A percentile compares a stretch with the other conserved stretches of the same genome.
These are phyloP conservation scores for Leccinum huronense DNA, from an alignment of 1,284 basidiomycete genomes.

Conservation along the genomic window DNA sequence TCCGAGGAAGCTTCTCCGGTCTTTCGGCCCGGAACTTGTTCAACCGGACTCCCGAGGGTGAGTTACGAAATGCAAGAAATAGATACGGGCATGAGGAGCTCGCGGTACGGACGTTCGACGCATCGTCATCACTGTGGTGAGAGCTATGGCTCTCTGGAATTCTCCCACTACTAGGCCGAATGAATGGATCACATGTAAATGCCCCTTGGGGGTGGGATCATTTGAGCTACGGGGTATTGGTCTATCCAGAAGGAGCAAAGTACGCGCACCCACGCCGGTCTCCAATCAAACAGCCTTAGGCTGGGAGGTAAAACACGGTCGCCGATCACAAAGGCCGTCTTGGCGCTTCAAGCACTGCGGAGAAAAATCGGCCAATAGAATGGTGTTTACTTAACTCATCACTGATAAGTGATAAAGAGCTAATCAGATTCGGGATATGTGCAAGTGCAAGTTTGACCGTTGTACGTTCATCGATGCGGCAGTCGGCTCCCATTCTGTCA, in stretches of 20 bases:
- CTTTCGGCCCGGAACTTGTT: neutral
- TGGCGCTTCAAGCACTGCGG: neutral
- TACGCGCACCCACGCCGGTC: constrained; percentile 8
- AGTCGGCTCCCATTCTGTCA: neutral
- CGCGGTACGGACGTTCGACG: neutral
- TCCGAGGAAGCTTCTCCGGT: neutral
- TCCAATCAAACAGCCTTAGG: constrained; percentile 1
- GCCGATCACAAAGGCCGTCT: constrained; percentile 8
- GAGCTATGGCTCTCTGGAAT: constrained; percentile 1
- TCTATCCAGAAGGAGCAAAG: neutral
- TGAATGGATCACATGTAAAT: neutral
- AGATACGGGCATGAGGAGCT: neutral
- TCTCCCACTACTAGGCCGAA: neutral
- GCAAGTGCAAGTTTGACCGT: neutral
- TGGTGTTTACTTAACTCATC: neutral
- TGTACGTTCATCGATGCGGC: neutral
- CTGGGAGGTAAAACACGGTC: neutral
- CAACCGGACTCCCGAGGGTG: neutral
- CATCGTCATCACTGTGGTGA: constrained; percentile 13
- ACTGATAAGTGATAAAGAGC: neutral
- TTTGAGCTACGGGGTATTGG: no score
- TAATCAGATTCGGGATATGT: constrained; percentile 1
- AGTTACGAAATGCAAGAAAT: neutral
- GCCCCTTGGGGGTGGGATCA: constrained; percentile 11
- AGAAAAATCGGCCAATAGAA: neutral